Conservation (phyloP, 108 stramenopile species). For the Pseudonitzschia multistriata region DNA sequence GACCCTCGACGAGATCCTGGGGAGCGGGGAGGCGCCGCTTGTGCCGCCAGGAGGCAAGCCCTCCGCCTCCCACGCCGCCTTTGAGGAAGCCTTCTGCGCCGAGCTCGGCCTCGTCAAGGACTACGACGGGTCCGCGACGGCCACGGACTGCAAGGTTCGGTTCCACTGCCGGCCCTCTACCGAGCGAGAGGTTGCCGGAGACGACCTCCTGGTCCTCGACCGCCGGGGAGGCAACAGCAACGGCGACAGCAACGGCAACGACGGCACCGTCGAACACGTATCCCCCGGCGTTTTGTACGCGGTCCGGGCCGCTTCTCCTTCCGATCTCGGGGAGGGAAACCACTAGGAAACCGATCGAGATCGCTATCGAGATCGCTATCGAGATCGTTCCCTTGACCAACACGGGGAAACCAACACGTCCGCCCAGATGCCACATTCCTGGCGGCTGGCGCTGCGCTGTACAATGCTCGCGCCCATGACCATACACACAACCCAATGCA, state of each 20-base stretch:
- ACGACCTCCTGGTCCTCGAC: background rate
- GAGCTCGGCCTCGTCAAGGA: background rate
- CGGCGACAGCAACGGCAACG: background rate
- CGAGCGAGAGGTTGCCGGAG: background rate
- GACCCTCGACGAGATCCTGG: slow-evolving; percentile 3
- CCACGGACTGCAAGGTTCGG: background rate
- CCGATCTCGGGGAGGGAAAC: too few relatives aligned
- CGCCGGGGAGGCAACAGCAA: background rate
- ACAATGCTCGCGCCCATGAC: too few relatives aligned
- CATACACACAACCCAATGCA: too few relatives aligned
- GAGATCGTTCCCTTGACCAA: too few relatives aligned
- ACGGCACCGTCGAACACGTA: background rate
- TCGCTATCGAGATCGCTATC: too few relatives aligned
- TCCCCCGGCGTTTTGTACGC: background rate
- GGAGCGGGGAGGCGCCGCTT: background rate
- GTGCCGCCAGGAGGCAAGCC: too few relatives aligned
- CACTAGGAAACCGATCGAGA: too few relatives aligned
- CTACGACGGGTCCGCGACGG: background rate
- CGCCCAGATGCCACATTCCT: too few relatives aligned
- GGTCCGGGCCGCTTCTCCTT: background rate
- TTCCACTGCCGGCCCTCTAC: background rate
- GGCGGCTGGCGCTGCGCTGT: too few relatives aligned
- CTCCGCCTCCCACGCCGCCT: background rate
- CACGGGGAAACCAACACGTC: too few relatives aligned
- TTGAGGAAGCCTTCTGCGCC: background rate